These are phyloP conservation scores for Eucalyptus regnans DNA, from an alignment of 345 rosid species.

Conservation along the genomic window DNA sequence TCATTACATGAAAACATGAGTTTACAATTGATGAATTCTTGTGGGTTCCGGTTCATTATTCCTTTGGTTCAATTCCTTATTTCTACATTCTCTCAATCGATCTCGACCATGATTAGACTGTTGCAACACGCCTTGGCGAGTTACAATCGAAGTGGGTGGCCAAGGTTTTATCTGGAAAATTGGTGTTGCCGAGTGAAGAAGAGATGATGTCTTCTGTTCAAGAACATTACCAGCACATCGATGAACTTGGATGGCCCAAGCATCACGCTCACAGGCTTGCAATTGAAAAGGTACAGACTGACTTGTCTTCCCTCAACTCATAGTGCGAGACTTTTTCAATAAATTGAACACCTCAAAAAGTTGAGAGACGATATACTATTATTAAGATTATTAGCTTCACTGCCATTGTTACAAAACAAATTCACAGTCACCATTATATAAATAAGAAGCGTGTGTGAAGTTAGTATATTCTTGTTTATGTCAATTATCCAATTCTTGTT, in stretches of 20 bases:
- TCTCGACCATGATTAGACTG: not conserved
- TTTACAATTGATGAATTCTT: not conserved
- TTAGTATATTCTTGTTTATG: not conserved
- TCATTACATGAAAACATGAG: not conserved
- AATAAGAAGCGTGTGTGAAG: not conserved
- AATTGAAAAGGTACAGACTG: not conserved
- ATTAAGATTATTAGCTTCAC: not conserved
- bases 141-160: slow-evolving; percentile 13
- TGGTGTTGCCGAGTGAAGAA: not conserved
- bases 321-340: not conserved
- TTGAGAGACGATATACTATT: not conserved
- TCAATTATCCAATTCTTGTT: not conserved
- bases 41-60: not conserved
- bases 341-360: not conserved
- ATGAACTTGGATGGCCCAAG: not conserved
- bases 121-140: not conserved
- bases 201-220: slow-evolving; percentile 5
- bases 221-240: not conserved
- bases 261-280: not conserved
- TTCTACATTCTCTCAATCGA: not conserved
- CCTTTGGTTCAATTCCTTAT: not conserved
- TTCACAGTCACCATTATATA: not conserved
- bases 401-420: not conserved
- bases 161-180: not conserved
- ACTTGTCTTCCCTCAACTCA: not conserved